phyloP scores from a whole-genome alignment of 2,329 filamentous ascomycete genomes.

The Chaetomium sp. region DNA sequence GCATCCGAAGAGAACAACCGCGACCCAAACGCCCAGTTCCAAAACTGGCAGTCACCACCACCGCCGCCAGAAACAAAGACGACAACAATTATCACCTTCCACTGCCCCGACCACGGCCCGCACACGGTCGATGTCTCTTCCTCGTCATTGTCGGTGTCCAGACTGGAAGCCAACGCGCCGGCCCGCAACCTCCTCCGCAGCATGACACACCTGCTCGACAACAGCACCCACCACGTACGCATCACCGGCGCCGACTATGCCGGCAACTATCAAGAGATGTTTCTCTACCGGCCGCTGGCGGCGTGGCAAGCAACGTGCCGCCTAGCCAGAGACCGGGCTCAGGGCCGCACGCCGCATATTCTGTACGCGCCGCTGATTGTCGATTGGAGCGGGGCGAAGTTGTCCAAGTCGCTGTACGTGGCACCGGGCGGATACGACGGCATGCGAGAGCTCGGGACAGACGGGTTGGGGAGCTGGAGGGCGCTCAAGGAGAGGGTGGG shows the following conservation, averaged over 20 bases:
- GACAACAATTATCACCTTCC: neutral
- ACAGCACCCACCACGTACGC: conserved; percentile 1
- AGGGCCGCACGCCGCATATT: conserved; percentile 5
- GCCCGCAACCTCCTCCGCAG: conserved; percentile 8
- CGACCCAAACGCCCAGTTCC: neutral
- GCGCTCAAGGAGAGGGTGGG: neutral
- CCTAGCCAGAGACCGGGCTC: neutral
- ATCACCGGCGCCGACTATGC: conserved; percentile 11
- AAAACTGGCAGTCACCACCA: neutral
- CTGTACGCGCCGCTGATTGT: conserved; percentile 8
- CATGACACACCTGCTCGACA: conserved; percentile 7
- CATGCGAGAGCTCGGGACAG: conserved; percentile 4
- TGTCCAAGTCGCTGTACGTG: conserved; percentile 11
- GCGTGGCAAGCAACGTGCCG: conserved; percentile 1
- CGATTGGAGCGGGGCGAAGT: conserved; percentile 11
- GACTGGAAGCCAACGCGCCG: conserved; percentile 8
- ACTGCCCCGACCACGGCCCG: conserved; percentile 6
- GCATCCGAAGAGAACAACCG: neutral
- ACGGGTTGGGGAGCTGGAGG: conserved; percentile 2
- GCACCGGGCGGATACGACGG: conserved; percentile 2
- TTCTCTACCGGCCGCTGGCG: conserved; percentile 9
- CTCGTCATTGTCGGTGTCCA: neutral
- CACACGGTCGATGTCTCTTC: neutral
- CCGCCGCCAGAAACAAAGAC: neutral
- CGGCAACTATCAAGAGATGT: conserved; percentile 8